These are phyloP conservation scores for Letharia lupina DNA, from an alignment of 495 filamentous ascomycete species.

Conservation along the genomic window DNA sequence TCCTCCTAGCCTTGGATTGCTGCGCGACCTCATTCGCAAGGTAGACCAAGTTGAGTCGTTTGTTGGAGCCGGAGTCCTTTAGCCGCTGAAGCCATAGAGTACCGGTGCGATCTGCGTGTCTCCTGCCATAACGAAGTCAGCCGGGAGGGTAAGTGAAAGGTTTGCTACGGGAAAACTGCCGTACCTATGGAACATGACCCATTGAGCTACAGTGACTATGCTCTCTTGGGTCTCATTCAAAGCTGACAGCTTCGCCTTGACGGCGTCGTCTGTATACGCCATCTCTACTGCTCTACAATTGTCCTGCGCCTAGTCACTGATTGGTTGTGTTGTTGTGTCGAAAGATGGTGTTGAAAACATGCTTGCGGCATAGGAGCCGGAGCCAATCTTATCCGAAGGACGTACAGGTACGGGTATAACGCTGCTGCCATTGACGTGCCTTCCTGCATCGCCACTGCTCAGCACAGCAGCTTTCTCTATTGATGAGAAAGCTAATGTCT, in stretches of 20 bases:
- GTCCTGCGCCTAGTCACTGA: slow-evolving; percentile 10
- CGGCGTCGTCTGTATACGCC: slow-evolving; percentile 90
- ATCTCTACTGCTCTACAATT: slow-evolving; percentile 39
- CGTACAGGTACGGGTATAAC: no score
- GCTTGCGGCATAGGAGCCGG: no score
- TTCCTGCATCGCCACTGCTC: no score
- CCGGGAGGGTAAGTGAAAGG: slow-evolving; percentile 5
- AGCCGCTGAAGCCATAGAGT: slow-evolving; percentile 83
- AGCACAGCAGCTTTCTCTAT: no score
- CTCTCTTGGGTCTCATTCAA: slow-evolving; percentile 95
- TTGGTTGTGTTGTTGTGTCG: slow-evolving; percentile 14
- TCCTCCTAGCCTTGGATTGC: slow-evolving; percentile 82
- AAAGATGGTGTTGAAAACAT: slow-evolving; percentile 20
- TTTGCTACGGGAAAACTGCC: slow-evolving; percentile 20
- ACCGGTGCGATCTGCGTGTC: slow-evolving; percentile 81
- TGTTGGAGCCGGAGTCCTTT: slow-evolving; percentile 72
- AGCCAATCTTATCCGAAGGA: no score
- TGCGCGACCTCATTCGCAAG: slow-evolving; percentile 96
- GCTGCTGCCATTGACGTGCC: no score
- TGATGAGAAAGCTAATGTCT: no score
- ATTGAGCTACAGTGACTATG: slow-evolving; percentile 91
- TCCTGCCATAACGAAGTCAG: slow-evolving; percentile 41
- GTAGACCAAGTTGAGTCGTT: slow-evolving; percentile 86
- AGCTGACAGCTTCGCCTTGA: slow-evolving; percentile 85
- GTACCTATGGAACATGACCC: slow-evolving; percentile 99